These are phyloP conservation scores for Collybia mongolica DNA, from an alignment of 768 basidiomycete genomes.

Conservation along the genomic window DNA sequence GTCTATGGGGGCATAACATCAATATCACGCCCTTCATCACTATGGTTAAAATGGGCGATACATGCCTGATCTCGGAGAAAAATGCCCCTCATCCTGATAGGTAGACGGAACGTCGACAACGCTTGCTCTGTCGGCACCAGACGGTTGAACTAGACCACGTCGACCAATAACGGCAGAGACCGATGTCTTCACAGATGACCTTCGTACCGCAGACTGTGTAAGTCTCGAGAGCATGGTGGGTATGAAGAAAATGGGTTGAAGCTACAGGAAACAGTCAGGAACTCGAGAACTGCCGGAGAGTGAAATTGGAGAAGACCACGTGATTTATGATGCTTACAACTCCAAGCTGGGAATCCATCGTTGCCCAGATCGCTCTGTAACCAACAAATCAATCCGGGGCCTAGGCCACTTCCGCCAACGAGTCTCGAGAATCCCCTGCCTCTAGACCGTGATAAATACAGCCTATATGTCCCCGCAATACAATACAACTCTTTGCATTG, in stretches of 20 bases:
- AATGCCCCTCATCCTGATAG: slow-evolving; percentile 67
- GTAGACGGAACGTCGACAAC: slow-evolving; percentile 79
- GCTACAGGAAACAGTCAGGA: too few species aligned
- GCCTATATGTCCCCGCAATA: too few species aligned
- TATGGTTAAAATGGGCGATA: neutral
- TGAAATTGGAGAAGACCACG: too few species aligned
- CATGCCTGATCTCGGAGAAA: slow-evolving; percentile 69
- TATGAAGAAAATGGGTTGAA: neutral
- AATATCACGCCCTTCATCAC: neutral
- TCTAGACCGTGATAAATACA: too few species aligned
- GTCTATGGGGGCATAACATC: slow-evolving; percentile 42
- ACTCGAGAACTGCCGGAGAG: too few species aligned
- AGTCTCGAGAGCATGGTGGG: slow-evolving; percentile 58
- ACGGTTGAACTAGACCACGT: slow-evolving; percentile 77
- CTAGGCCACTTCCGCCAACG: too few species aligned
- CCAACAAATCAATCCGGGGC: too few species aligned
- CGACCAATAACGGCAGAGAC: slow-evolving; percentile 29
- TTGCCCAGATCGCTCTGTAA: too few species aligned
- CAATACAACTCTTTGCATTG: too few species aligned
- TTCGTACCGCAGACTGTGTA: slow-evolving; percentile 38
- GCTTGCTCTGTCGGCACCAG: slow-evolving; percentile 78
- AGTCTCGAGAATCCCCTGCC: too few species aligned
- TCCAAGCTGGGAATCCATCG: too few species aligned
- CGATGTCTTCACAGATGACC: slow-evolving; percentile 27
- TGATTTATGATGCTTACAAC: too few species aligned